Base-by-base conservation (phyloP, 75 land plant species). In the Sequoia sempervirens region DNA sequence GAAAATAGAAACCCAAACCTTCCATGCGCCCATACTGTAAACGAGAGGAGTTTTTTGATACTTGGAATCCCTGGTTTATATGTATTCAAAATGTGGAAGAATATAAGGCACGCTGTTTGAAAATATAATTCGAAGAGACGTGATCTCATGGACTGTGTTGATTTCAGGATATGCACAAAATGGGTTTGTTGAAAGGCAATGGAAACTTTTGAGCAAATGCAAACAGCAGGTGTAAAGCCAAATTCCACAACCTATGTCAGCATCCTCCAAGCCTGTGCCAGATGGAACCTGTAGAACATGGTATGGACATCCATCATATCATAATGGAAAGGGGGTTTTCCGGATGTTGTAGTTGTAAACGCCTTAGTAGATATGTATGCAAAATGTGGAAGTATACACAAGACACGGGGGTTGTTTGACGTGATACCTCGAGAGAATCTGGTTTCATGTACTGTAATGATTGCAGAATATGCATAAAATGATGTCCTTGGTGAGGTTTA, bases 1-100 rank as follows among this genome's bases (percentile, higher is more conserved):
- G 36, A 34, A 34, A 34, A 34, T 34, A 34, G 36, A 34, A 34
- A 34, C 36, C 36, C 36, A 34, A 34, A 34, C 36, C 36, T 34
- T n/a, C 36, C 36, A 34, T 34, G 36, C 0, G 36, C 0, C 0
- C 36, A 34, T 34, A 34, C 36, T 34, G 26, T 79, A 46, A 41
- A 6, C 2, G 23, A 38, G 23, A 12, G 52, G 7, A 53, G 80
- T 6, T 26, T 45, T 79, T 12, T 23, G 26, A 30, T 79, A 20
- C 32, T 79, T 20, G 53, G 30, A 38, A 79, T 32, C 53, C 52
- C 53, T 70, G 26, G 34, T 66, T 8, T 83, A 80, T 50, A 82
- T 88, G 88, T 86, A 86, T 86, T 80, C 69, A 32, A 88, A 85
- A 61, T 86, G 84, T 46, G 81, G 84, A 37, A 56, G 66, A 12